Conservation (phyloP, 2,329 filamentous ascomycete species). For the Parastagonospora avenae region DNA sequence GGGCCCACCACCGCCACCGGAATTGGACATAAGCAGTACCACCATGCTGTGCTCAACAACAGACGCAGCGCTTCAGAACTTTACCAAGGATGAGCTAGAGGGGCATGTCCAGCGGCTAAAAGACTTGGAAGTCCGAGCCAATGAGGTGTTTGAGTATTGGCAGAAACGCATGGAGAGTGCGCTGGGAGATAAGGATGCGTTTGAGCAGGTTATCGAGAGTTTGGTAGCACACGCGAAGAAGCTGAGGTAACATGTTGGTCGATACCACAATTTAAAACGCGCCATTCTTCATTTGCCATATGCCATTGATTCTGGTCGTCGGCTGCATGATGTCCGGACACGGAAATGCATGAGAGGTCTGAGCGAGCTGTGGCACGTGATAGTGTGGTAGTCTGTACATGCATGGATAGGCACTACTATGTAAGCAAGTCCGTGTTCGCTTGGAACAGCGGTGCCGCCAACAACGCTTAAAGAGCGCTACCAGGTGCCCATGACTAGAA, state of each 20-base stretch:
- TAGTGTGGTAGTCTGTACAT: too few relatives aligned
- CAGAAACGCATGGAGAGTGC: conserved; percentile 83
- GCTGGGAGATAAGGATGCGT: conserved; percentile 87
- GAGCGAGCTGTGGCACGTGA: too few relatives aligned
- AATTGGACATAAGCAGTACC: conserved; percentile 78
- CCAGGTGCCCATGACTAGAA: conserved; percentile 3
- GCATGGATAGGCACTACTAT: too few relatives aligned
- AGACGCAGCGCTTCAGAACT: conserved; percentile 77
- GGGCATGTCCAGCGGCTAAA: conserved; percentile 73
- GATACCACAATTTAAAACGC: neutral
- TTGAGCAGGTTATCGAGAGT: conserved; percentile 97
- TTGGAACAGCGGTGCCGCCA: neutral
- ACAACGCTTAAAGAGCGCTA: conserved; percentile 11
- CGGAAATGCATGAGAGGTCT: too few relatives aligned
- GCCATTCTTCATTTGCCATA: neutral
- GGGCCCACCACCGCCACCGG: conserved; percentile 71
- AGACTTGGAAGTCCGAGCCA: conserved; percentile 71
- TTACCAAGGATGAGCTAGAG: conserved; percentile 77
- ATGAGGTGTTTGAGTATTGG: conserved; percentile 86
- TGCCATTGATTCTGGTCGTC: too few relatives aligned
- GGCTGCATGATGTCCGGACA: too few relatives aligned
- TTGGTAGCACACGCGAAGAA: conserved; percentile 89
- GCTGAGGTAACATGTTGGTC: conserved; percentile 65
- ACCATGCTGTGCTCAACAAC: conserved; percentile 82
- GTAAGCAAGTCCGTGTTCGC: neutral